Conservation (phyloP, 1,284 basidiomycete species). For the Boletus semigastroideus region DNA sequence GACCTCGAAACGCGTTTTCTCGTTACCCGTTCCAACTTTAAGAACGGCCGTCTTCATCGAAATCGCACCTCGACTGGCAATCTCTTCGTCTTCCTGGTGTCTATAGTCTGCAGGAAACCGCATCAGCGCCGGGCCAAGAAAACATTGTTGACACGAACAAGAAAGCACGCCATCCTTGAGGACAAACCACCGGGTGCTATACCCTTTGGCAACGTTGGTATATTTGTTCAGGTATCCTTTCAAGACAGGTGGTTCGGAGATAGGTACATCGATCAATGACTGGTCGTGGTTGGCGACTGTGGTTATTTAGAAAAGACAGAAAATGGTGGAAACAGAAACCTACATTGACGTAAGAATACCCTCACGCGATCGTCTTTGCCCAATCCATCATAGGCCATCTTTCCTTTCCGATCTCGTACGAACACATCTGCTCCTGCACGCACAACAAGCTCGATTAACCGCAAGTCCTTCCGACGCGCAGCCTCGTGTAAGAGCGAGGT, state of each 20-base stretch:
- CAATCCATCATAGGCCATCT: slow-evolving; percentile 68
- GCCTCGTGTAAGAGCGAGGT: slow-evolving; percentile 87
- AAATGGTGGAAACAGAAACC: slow-evolving; percentile 24
- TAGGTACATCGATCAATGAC: slow-evolving; percentile 52
- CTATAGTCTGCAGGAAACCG: slow-evolving; percentile 69
- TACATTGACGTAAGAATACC: slow-evolving; percentile 84
- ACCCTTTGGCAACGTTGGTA: slow-evolving; percentile 88
- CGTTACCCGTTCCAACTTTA: slow-evolving; percentile 40
- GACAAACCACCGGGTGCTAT: slow-evolving; percentile 94
- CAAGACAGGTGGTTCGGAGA: slow-evolving; percentile 62
- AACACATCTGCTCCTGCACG: slow-evolving; percentile 91
- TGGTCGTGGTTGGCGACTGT: slow-evolving; percentile 80
- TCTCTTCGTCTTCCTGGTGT: slow-evolving; percentile 88
- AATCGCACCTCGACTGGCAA: slow-evolving; percentile 87
- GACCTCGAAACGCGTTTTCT: slow-evolving; percentile 82
- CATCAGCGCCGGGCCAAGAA: slow-evolving; percentile 2
- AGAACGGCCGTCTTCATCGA: slow-evolving; percentile 81
- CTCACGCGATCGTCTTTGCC: slow-evolving; percentile 81
- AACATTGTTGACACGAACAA: slow-evolving; percentile 49
- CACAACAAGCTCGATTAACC: slow-evolving; percentile 81
- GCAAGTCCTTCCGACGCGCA: slow-evolving; percentile 77
- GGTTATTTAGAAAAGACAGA: neutral
- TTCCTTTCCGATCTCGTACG: slow-evolving; percentile 78
- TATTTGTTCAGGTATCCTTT: slow-evolving; percentile 89
- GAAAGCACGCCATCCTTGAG: slow-evolving; percentile 84